Evolutionary conservation across 2,329 filamentous ascomycete species (phyloP), one percentile per base, ranked within the genome.

Genomic region (Diplodia sapinea): DNA sequence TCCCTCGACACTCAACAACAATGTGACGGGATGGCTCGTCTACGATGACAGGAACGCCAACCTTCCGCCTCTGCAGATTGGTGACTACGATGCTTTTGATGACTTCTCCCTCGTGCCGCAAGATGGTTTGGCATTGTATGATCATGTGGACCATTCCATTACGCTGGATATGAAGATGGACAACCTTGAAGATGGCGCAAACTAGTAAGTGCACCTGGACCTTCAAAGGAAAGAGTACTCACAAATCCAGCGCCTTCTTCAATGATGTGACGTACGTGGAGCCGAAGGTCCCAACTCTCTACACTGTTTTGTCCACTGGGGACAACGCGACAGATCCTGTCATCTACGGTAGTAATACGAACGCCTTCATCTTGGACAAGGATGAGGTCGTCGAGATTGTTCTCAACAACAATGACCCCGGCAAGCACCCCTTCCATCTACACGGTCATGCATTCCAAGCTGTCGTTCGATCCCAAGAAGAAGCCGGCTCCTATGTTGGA

Each of bases 221-320:
- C 50, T 12, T 15, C 29, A 51, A 66, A 12, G 8, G 20, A 26
- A 15, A 13, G 12, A 40, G 36, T 31, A 11, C 54, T 63, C 4
- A 70, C 68, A 61, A 51, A 26, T 5, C 11, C 36, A 80, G 78
- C 68, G 82, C 82, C 23, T 83, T 82, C 74, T 83, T 84, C 78
- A 94, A 94, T 82, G 89, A 91, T 77, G 87, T 92, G 70, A 92
- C 91, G 36, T 96, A 94, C 76, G 85, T 86, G 3, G 67, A 80
- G 0, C 92, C 91, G 59, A 91, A 92, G 75, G 92, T 96, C 0
- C 93, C 93, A 0, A 88, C 90, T 0, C 83, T 96, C 0, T 96
- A 93, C 82, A 92, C 90, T 0, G 91, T 85, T 1, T 82, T 96
- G 3, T 88, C 87, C 4, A 86, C 87, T 43, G 81, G 82, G n/a